Evolutionary conservation across 1,284 basidiomycete species (phyloP), one percentile per base, ranked within the genome.

Genomic region (Tranzscheliella williamsii): DNA sequence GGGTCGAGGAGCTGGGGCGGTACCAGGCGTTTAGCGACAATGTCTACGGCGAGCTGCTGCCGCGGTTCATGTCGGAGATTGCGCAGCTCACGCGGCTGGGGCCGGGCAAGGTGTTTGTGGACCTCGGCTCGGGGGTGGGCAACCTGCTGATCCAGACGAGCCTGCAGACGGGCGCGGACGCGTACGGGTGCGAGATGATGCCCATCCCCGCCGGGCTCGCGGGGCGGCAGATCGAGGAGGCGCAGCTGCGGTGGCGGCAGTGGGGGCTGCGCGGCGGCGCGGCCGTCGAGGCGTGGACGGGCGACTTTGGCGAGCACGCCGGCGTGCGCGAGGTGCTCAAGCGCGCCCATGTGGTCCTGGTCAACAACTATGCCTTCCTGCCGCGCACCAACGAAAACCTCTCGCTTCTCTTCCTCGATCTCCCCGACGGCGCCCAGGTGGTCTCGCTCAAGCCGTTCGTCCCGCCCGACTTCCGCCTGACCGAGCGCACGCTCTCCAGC

Each of bases 61-160:
- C 79, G 0, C 70, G 72, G 15, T 80, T 80, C 51, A 71, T 79
- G 48, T 75, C 76, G 18, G 75, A 80, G 51, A 74, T 80, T 29
- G 72, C 78, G 2, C 64, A 76, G 17, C 63, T 78, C 30, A 76
- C 78, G 7, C 24, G 38, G 5, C 62, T 81, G 0, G 72, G 74
- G 2, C 75, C 78, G 0, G 48, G 50, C 21, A 75, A 72, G 20
- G 73, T 77, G 11, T 79, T 81, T 52, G 73, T 84, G 20, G 83
- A 84, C 64, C 78, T 84, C 12, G 83, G 83, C 0, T 81, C 79
- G 2, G 83, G 83, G 1, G 83, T 84, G 0, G 82, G 82, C 22
- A 84, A 84, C 55, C 80, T 82, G 30, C 77, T 83, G 4, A 72
- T 84, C 1, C 83, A 84, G 60, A 80, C 80, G 1, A 80, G 81